phyloP scores from a whole-genome alignment of 441 rosid genomes.

The Corymbia citriodora region DNA sequence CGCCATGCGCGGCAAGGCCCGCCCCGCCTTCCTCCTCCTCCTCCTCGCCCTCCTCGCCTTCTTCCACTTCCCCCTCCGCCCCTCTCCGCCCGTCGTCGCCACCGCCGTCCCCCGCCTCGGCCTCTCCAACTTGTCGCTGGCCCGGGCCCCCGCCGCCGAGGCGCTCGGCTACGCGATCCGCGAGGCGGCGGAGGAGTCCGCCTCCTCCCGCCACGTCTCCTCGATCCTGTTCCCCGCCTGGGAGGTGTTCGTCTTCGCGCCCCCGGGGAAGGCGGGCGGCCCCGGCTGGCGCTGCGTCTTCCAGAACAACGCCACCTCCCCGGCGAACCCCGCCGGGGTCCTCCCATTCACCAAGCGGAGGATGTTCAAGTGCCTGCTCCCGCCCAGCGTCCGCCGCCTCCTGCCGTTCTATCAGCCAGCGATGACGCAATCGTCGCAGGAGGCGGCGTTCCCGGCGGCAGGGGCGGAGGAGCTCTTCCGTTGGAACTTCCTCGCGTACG shows the following conservation, averaged over 20 bases:
- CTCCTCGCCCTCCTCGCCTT: conserved; percentile 22
- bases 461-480: conserved; percentile 30
- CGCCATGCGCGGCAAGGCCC: conserved; percentile 17
- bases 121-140: background rate
- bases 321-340: conserved; percentile 41
- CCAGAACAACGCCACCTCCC: conserved; percentile 42
- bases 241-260: conserved; percentile 53
- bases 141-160: background rate
- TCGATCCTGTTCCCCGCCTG: conserved; percentile 64
- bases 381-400: conserved; percentile 33
- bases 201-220: conserved; percentile 11
- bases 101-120: background rate
- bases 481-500: conserved; percentile 57
- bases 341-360: conserved; percentile 43
- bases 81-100: background rate
- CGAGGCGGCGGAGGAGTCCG: background rate
- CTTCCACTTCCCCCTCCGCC: conserved; percentile 19
- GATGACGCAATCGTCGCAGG: conserved; percentile 16
- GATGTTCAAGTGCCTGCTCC: conserved; percentile 52
- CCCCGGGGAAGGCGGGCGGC: conserved; percentile 7
- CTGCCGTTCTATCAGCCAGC: conserved; percentile 44
- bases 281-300: conserved; percentile 39
- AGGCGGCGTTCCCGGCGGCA: background rate
- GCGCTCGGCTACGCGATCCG: background rate
- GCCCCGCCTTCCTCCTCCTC: conserved; percentile 6